These are phyloP conservation scores for Neonectria coccinea DNA, from an alignment of 2,329 filamentous ascomycete species.

Conservation along the genomic window DNA sequence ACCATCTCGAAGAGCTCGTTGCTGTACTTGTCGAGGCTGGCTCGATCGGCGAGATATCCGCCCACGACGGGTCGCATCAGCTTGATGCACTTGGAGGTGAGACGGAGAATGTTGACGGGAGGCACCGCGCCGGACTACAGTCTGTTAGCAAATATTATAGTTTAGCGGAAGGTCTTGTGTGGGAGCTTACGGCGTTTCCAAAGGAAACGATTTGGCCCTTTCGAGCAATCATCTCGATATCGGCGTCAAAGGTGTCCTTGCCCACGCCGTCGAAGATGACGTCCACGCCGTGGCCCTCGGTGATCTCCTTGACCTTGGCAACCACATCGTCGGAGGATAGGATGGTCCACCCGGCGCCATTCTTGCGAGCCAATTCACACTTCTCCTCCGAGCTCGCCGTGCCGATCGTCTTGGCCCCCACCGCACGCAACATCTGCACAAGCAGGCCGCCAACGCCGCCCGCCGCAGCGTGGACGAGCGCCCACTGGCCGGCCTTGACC, in stretches of 20 bases:
- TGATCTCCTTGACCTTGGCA: conserved; percentile 74
- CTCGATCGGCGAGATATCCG: conserved; percentile 75
- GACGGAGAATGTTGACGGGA: conserved; percentile 67
- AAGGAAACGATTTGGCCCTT: conserved; percentile 85
- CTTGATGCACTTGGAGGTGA: conserved; percentile 81
- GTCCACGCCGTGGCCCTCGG: conserved; percentile 76
- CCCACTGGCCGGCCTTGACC: conserved; percentile 82
- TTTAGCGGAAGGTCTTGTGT: background rate
- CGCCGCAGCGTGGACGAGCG: conserved; percentile 86
- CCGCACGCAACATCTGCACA: conserved; percentile 76
- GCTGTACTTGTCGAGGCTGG: conserved; percentile 78
- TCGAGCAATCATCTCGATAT: conserved; percentile 77
- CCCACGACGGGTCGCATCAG: conserved; percentile 80
- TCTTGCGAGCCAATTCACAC: conserved; percentile 73
- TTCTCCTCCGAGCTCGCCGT: conserved; percentile 82
- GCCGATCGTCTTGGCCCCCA: conserved; percentile 83
- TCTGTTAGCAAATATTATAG: conserved; percentile 25
- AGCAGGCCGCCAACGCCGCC: conserved; percentile 84
- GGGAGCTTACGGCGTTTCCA: conserved; percentile 76
- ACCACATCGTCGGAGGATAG: conserved; percentile 74
- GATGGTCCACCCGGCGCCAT: conserved; percentile 79
- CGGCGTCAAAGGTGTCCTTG: conserved; percentile 84
- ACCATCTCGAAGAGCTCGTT: conserved; percentile 81
- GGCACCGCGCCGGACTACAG: conserved; percentile 75
- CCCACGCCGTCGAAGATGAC: conserved; percentile 91